These are phyloP conservation scores for Myxozyma sirexii DNA, from an alignment of 805 yeast species.

Conservation along the genomic window DNA sequence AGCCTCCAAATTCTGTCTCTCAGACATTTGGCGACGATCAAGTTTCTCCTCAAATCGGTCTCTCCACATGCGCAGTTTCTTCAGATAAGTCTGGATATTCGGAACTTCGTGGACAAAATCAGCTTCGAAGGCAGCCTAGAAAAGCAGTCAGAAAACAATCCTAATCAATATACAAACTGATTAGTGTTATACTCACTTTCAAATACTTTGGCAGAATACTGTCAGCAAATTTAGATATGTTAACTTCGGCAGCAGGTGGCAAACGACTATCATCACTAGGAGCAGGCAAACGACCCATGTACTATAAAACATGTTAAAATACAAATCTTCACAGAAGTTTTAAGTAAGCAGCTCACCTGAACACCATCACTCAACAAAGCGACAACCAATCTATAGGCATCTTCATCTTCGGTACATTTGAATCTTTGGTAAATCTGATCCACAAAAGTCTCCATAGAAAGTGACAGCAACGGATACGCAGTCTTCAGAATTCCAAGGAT, in stretches of 20 bases:
- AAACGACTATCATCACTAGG: conserved; percentile 86
- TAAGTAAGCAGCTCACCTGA: conserved; percentile 45
- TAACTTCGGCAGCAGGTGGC: conserved; percentile 89
- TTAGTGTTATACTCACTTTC: conserved; percentile 45
- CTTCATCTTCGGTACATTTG: conserved; percentile 93
- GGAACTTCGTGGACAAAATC: conserved; percentile 89
- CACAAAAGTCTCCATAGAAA: conserved; percentile 90
- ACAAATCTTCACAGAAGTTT: neutral
- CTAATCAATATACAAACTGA: conserved; percentile 52
- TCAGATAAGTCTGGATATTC: conserved; percentile 81
- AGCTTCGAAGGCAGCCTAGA: conserved; percentile 81
- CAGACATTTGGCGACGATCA: conserved; percentile 68
- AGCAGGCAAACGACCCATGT: conserved; percentile 78
- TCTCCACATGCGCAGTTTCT: conserved; percentile 86
- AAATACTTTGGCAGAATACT: conserved; percentile 87
- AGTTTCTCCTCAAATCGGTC: conserved; percentile 88
- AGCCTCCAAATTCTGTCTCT: conserved; percentile 80
- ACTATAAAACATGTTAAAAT: conserved; percentile 38
- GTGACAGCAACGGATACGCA: conserved; percentile 90
- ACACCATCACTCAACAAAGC: conserved; percentile 93
- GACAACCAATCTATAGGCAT: conserved; percentile 88
- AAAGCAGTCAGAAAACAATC: conserved; percentile 44
- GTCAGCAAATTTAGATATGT: conserved; percentile 86
- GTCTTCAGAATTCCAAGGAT: conserved; percentile 94
- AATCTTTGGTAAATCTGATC: conserved; percentile 94